phyloP scores from a whole-genome alignment of 306 rosid genomes.

The Luffa acutangula region DNA sequence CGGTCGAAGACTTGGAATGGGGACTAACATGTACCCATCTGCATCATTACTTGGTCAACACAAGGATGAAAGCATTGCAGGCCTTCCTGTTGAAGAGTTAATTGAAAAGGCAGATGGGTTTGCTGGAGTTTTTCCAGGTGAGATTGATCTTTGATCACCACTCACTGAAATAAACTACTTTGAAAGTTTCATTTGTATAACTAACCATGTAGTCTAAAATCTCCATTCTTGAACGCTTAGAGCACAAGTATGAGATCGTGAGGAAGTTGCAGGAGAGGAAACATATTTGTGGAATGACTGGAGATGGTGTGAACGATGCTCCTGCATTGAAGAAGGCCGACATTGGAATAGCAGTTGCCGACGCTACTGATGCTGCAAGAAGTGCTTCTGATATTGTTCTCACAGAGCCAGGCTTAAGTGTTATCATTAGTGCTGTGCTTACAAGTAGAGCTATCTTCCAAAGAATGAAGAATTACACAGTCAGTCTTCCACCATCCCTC shows the following conservation, averaged over 20 bases:
- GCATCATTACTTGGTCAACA: constrained; percentile 87
- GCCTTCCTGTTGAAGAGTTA: constrained; percentile 84
- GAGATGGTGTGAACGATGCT: constrained; percentile 98
- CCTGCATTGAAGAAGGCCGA: constrained; percentile 98
- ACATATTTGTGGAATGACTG: constrained; percentile 98
- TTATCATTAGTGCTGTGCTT: constrained; percentile 91
- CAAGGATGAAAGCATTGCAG: constrained; percentile 78
- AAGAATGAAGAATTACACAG: constrained; percentile 98
- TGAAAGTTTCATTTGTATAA: neutral
- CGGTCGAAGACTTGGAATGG: constrained; percentile 97
- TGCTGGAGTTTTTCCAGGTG: constrained; percentile 99
- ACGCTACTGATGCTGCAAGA: constrained; percentile 99
- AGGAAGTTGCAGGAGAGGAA: constrained; percentile 92
- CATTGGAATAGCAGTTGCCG: constrained; percentile 98
- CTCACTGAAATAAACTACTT: neutral
- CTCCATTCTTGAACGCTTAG: constrained; percentile 20
- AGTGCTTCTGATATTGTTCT: constrained; percentile 95
- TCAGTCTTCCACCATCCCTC: constrained; percentile 23
- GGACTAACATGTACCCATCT: constrained; percentile 99
- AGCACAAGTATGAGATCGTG: constrained; percentile 95
- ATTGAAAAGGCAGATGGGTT: constrained; percentile 97
- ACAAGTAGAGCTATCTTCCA: constrained; percentile 96
- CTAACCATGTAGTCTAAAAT: neutral
- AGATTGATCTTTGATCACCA: neutral
- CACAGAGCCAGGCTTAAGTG: constrained; percentile 98